Conservation (phyloP, 257 asterid species). For the Ballota nigra region DNA sequence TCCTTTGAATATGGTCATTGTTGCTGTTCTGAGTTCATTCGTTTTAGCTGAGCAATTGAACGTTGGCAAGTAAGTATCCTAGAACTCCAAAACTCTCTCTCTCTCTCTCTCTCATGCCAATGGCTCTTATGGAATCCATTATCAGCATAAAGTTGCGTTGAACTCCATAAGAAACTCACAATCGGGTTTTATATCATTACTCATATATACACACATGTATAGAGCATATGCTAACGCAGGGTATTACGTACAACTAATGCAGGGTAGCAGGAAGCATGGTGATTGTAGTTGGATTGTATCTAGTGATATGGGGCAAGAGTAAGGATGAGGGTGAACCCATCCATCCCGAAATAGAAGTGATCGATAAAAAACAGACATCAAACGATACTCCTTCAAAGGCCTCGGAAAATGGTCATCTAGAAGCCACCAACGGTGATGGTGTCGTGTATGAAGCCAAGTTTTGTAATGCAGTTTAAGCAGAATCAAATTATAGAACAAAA, state of each 20-base stretch:
- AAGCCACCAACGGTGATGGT: not conserved
- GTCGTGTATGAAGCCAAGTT: conserved; percentile 22
- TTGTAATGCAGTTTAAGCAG: not conserved
- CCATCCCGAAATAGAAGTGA: conserved; percentile 2
- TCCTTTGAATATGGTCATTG: conserved; percentile 56
- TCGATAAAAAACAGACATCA: not conserved
- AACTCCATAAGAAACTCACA: no score
- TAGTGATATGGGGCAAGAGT: conserved; percentile 53
- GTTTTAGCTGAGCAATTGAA: conserved; percentile 46
- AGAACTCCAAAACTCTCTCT: not conserved
- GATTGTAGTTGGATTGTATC: conserved; percentile 46
- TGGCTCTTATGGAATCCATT: no score
- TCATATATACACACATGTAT: not conserved
- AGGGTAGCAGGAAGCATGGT: conserved; percentile 49
- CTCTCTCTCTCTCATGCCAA: not conserved
- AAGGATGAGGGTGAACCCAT: conserved; percentile 27
- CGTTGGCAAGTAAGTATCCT: conserved; percentile 48
- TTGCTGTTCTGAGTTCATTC: conserved; percentile 51
- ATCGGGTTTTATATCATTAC: no score
- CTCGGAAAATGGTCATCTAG: not conserved
- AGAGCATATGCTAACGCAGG: not conserved
- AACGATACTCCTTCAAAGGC: conserved; percentile 7
- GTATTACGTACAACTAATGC: conserved; percentile 18
- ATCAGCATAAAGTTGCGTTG: no score
- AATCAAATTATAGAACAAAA: not conserved